Percentiles rank a stretch among this genome's conserved stretches.
Conservation (phyloP, 176 grass and related monocot genomes). For the Dendrocalamus sinicus region DNA sequence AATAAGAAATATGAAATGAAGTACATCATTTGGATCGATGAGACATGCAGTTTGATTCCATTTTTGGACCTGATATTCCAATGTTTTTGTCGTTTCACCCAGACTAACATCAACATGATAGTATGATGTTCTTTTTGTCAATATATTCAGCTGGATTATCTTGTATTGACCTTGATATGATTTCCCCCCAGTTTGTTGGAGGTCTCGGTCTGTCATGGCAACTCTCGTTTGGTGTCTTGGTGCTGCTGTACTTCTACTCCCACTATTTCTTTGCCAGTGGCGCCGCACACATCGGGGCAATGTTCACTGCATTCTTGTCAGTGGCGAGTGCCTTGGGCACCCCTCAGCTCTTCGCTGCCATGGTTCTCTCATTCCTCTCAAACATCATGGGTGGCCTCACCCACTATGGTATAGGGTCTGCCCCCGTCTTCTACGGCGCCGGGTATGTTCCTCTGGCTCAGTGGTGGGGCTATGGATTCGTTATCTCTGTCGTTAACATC, state of each 20-base stretch:
- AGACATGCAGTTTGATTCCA: not conserved
- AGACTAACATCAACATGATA: not conserved
- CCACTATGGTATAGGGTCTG: conserved; percentile 93
- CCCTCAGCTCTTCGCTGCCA: conserved; percentile 73
- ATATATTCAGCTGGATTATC: not conserved
- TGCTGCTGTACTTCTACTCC: conserved; percentile 96
- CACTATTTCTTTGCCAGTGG: conserved; percentile 99
- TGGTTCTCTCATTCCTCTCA: conserved; percentile 92
- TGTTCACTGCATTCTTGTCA: conserved; percentile 95
- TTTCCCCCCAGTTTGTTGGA: conserved; percentile 79
- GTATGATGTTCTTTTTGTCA: not conserved
- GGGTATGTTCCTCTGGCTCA: conserved; percentile 82
- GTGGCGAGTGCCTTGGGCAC: conserved; percentile 84
- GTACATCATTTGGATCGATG: not conserved
- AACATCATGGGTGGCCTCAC: conserved; percentile 96
- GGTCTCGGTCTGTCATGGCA: conserved; percentile 94
- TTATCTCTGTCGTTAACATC: conserved; percentile 86
- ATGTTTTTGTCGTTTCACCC: not conserved
- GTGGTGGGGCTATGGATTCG: conserved; percentile 96
- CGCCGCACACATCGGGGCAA: conserved; percentile 93
- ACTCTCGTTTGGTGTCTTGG: conserved; percentile 80
- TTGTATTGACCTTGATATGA: not conserved
- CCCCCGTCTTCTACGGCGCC: conserved; percentile 87
- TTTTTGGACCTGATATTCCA: not conserved
- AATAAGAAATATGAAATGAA: not conserved